A percentile compares a stretch with the other conserved stretches of the same genome.
These are phyloP conservation scores for Arachis monticola DNA, from an alignment of 331 rosid genomes.

Conservation along the genomic window DNA sequence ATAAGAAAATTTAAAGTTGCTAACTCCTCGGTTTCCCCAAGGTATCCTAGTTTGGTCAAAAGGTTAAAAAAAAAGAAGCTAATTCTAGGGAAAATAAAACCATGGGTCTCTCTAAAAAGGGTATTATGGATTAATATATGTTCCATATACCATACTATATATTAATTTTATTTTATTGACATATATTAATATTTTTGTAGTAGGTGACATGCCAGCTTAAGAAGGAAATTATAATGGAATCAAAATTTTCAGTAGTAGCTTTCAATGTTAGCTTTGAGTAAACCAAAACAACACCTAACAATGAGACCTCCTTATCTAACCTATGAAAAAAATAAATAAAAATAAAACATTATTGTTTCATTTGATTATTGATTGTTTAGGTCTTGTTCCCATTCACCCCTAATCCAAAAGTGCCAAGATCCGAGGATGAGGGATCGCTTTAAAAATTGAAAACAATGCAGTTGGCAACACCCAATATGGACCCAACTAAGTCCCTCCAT, in stretches of 20 bases:
- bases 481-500: constrained; percentile 27
- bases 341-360: background rate
- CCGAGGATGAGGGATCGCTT: constrained; percentile 26
- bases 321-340: background rate
- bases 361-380: constrained; percentile 19
- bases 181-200: constrained; percentile 17
- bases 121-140: constrained; percentile 14
- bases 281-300: constrained; percentile 43
- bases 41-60: constrained; percentile 30
- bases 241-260: background rate
- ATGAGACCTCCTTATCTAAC: constrained; percentile 25
- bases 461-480: constrained; percentile 37
- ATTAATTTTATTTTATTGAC: background rate
- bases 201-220: constrained; percentile 34
- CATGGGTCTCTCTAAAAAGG: constrained; percentile 31
- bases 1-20: background rate
- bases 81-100: constrained; percentile 10
- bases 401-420: constrained; percentile 39
- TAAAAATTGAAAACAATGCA: constrained; percentile 6
- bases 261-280: constrained; percentile 38
- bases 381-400: constrained; percentile 18
- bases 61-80: background rate
- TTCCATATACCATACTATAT: constrained; percentile 28
- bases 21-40: background rate
- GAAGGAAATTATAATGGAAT: constrained; percentile 13